These are phyloP conservation scores for Leucaena leucocephala DNA, from an alignment of 306 rosid species.

Conservation along the genomic window DNA sequence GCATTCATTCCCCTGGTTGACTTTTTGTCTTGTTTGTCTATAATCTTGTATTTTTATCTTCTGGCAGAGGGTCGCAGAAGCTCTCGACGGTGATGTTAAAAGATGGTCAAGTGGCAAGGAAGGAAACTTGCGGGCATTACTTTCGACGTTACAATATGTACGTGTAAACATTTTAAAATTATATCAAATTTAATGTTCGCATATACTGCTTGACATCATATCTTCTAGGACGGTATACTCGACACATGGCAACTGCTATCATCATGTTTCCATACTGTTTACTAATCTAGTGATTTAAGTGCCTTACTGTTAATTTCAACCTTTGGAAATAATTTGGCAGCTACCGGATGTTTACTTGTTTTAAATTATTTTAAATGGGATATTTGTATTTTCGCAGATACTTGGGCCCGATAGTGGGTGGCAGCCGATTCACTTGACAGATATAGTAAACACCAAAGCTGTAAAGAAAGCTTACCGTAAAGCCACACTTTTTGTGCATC, in stretches of 20 bases:
- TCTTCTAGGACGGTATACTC: slow-evolving; percentile 26
- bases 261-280: background rate
- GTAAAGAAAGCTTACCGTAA: slow-evolving; percentile 88
- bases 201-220: slow-evolving; percentile 26
- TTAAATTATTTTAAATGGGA: background rate
- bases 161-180: slow-evolving; percentile 37
- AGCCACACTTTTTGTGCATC: slow-evolving; percentile 93
- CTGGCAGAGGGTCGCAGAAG: slow-evolving; percentile 85
- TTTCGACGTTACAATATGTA: slow-evolving; percentile 96
- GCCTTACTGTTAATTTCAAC: slow-evolving; percentile 15
- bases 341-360: background rate
- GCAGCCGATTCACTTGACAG: slow-evolving; percentile 88
- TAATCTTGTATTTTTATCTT: slow-evolving; percentile 32
- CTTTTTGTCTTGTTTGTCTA: slow-evolving; percentile 28
- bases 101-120: slow-evolving; percentile 97
- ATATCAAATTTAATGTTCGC: slow-evolving; percentile 25
- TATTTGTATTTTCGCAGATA: slow-evolving; percentile 54
- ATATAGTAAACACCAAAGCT: slow-evolving; percentile 54
- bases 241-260: background rate
- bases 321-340: background rate
- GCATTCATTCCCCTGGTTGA: slow-evolving; percentile 4
- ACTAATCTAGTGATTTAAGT: slow-evolving; percentile 10
- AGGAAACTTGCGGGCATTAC: slow-evolving; percentile 90
- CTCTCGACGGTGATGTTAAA: slow-evolving; percentile 83
- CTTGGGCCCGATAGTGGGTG: slow-evolving; percentile 91